Evolutionary conservation across 495 filamentous ascomycete species (phyloP), one percentile per base, ranked within the genome.

Genomic region (Margaritispora aquatica): DNA sequence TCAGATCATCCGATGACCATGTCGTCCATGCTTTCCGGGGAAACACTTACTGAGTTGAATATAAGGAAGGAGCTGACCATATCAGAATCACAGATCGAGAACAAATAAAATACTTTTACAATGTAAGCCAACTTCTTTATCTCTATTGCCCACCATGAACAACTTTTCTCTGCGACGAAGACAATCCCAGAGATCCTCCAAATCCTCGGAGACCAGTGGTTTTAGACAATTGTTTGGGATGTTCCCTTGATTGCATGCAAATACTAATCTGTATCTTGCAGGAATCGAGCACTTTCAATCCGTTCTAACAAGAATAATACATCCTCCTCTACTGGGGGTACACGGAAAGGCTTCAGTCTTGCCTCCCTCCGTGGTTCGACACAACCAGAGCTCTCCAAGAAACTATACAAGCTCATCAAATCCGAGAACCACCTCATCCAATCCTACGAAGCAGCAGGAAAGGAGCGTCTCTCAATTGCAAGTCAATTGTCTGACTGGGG

Each of bases 401-500:
- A 87, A 63, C 83, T 97, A 36, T 90, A 84, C 80, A 87, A 86
- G 54, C 80, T 97, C 48, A 94, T 98, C 77, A 98, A 98, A 72
- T 86, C 84, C 54, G 87, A 92, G 71, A 96, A 95, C 77, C 76
- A 85, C 63, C 84, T 89, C 13, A 91, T 97, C 64, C 76, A 83
- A 29, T 88, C 88, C 51, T 87, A 97, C 71, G 88, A 96, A 72
- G 69, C 83, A 0, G 94, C 94, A 10, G 88, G 83, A 21, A 85
- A 85, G 50, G 90, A 94, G 72, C 88, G 90, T 57, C 73, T 88
- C 36, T 83, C 85, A 17, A 88, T 96, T 65, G 93, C 92, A 9
- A 82, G 84, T 1, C 91, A 97, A 74, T 82, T 98, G n/a, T 92
- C 88, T 4, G 94, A 96, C 57, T 97, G 95, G 95, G 95, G 94